A percentile compares a stretch with the other conserved stretches of the same genome.
Conservation (phyloP, 106 monocot species). For the Dioscorea dumetorum region DNA sequence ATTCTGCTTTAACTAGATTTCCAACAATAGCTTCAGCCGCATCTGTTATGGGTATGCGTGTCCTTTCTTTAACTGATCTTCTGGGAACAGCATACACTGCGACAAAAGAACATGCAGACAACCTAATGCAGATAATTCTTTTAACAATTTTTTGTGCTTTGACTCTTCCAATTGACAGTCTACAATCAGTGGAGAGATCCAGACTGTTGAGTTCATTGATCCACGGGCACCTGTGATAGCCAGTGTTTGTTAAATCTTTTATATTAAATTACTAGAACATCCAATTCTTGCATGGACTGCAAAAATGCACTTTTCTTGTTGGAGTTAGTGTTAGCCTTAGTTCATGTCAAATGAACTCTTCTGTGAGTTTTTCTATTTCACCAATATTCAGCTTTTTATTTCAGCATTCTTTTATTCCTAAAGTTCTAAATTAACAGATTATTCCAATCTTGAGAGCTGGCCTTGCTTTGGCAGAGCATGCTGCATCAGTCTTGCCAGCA, state of each 20-base stretch:
- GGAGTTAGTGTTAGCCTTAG: not conserved
- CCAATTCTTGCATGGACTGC: too few species aligned
- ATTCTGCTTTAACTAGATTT: too few species aligned
- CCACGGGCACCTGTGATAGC: constrained; percentile 85
- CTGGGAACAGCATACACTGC: too few species aligned
- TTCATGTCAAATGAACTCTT: not conserved
- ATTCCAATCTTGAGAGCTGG: constrained; percentile 94
- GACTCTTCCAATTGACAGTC: constrained; percentile 37
- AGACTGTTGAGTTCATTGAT: constrained; percentile 87
- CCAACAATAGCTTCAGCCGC: too few species aligned
- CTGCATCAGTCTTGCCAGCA: constrained; percentile 74
- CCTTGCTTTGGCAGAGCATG: constrained; percentile 82
- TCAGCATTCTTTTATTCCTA: too few species aligned
- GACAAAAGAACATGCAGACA: too few species aligned
- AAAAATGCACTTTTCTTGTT: too few species aligned
- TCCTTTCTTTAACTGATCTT: too few species aligned
- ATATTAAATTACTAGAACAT: too few species aligned
- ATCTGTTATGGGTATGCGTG: too few species aligned
- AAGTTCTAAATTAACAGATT: constrained; percentile 34
- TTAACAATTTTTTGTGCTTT: not conserved
- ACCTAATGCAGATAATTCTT: not conserved
- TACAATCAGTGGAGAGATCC: constrained; percentile 69
- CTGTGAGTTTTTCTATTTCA: not conserved
- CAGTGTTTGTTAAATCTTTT: not conserved
- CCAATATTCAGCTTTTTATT: too few species aligned